These are phyloP conservation scores for Grosmannia serpens DNA, from an alignment of 2,329 filamentous ascomycete genomes.

Conservation along the genomic window DNA sequence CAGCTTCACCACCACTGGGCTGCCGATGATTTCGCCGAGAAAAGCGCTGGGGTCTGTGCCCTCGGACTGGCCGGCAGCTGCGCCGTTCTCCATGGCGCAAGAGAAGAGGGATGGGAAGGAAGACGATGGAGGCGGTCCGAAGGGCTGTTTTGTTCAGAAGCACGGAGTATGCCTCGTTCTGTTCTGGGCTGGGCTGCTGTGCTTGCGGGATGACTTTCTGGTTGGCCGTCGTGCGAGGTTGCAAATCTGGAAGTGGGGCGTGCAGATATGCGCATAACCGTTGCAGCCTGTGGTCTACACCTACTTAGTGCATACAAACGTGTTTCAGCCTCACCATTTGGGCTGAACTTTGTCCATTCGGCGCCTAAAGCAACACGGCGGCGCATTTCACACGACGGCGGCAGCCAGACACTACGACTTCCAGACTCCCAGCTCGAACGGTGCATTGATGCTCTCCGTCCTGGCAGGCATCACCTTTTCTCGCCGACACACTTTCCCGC, in stretches of 20 bases:
- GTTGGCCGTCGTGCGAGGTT: background rate
- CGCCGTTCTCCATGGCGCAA: slow-evolving; percentile 61
- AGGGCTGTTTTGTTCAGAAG: background rate
- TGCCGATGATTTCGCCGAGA: slow-evolving; percentile 86
- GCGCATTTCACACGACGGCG: background rate
- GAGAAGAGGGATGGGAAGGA: background rate
- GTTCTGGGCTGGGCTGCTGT: background rate
- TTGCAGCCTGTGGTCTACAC: background rate
- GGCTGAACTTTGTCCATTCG: background rate
- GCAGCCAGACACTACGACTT: background rate
- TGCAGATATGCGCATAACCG: background rate
- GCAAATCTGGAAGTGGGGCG: background rate
- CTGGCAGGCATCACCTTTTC: too few relatives aligned
- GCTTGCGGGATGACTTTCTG: background rate
- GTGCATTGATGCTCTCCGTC: too few relatives aligned
- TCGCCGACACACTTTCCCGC: too few relatives aligned
- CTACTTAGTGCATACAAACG: background rate
- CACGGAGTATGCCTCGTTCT: too few relatives aligned
- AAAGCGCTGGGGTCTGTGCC: slow-evolving; percentile 91
- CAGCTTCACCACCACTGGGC: slow-evolving; percentile 88
- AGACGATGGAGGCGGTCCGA: background rate
- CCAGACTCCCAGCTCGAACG: too few relatives aligned
- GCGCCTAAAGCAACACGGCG: background rate
- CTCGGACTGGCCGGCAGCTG: slow-evolving; percentile 44
- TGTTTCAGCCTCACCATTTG: background rate